Base-by-base conservation (phyloP, 805 yeast genomes). In the Saccharomycodes ludwigii region DNA sequence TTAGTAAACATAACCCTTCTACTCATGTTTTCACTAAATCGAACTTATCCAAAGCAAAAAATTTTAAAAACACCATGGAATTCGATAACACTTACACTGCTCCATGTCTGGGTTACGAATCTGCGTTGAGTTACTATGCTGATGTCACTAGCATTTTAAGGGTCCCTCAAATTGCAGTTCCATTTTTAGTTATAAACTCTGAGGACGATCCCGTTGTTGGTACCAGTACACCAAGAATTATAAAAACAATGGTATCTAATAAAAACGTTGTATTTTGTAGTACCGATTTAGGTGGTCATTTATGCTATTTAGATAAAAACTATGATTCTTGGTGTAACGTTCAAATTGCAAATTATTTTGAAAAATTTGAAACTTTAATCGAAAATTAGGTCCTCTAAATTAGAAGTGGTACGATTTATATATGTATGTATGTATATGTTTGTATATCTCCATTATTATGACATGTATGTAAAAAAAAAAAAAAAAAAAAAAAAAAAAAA, bases 221-320 rank as follows among this genome's bases (percentile, higher is more conserved):
- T 9, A 58, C 65, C 22, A 47, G 59, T 3, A 63, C 73, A 24
- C 84, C 86, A 7, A 36, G 38, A 15, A 23, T 34, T n/a, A n/a
- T 24, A 18, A 32, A 48, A 4, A 80, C 73, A 34, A 64, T 68
- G 13, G 38, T 47, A 23, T 52, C 59, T 19, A 76, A 77, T 38
- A 84, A 85, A 11, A 73, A 67, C 45, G 54, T 74, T 17, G 58
- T 68, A 20, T 54, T 75, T 52, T 59, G 72, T 4, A 66, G 70
- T 28, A 68, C 83, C 1, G 70, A 74, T 32, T 47, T 73, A 10
- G 91, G 91, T 40, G 88, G 88, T 6, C 91, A 79, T 48, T 62
- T 77, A 46, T 79, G 69, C 1, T 69, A 59, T 35, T 45, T 68
- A 24, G 60, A 66, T 33, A 41, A 47, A 6, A 51, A 64, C 25